phyloP scores from a whole-genome alignment of 768 basidiomycete genomes.

The Kwoniella heveanensis region DNA sequence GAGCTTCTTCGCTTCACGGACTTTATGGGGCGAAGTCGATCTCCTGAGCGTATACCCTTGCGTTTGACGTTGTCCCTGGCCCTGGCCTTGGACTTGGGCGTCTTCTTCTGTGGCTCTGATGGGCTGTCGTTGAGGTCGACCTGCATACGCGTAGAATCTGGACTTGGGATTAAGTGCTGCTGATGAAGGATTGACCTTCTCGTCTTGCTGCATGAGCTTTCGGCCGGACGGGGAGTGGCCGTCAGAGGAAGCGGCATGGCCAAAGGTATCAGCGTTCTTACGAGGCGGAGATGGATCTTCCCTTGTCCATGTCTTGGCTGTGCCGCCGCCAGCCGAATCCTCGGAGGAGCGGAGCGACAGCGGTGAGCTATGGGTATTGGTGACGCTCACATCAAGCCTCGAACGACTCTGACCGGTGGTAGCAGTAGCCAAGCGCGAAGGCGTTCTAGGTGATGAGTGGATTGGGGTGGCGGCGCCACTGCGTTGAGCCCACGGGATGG shows the following conservation, averaged over 20 bases:
- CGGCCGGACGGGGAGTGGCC: too few relatives aligned
- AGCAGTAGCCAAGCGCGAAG: constrained; percentile 5
- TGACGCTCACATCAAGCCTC: background rate
- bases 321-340: too few relatives aligned
- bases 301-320: constrained; percentile 12
- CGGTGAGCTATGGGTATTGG: background rate
- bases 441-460: constrained; percentile 5
- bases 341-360: background rate
- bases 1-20: background rate
- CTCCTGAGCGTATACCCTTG: background rate
- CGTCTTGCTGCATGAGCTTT: background rate
- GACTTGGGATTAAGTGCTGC: background rate
- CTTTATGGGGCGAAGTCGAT: background rate
- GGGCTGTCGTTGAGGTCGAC: background rate
- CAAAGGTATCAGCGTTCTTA: background rate
- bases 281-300: constrained; percentile 10
- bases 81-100: background rate
- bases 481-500: constrained; percentile 18
- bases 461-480: background rate
- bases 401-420: background rate
- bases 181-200: background rate
- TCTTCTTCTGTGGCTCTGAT: background rate
- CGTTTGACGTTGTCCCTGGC: background rate
- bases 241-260: too few relatives aligned
- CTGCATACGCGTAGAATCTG: background rate